Percentiles rank a stretch among this genome's conserved stretches.
Evolutionary conservation across 441 rosid species (phyloP).

Genomic region (Kokia cookei): DNA sequence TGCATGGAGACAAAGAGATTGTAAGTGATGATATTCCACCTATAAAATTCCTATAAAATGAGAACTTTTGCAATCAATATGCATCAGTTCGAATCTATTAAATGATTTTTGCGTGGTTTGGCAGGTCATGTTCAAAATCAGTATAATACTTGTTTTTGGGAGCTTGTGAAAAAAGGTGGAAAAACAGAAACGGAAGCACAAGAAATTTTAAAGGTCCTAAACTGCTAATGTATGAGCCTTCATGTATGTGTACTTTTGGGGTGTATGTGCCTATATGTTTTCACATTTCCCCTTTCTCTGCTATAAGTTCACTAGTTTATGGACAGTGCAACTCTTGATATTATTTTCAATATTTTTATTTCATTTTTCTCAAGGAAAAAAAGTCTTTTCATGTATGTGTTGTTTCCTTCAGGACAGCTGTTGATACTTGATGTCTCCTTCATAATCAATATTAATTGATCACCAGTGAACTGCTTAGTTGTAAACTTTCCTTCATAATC

Average conservation of each 20-base stretch:
- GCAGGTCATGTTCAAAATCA: constrained; percentile 72
- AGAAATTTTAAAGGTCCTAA: constrained; percentile 57
- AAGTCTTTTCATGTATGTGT: background rate
- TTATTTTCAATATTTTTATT: background rate
- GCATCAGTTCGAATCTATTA: background rate
- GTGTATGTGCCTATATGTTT: background rate
- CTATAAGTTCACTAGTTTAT: background rate
- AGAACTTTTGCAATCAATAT: background rate
- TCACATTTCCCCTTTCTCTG: background rate
- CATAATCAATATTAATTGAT: background rate
- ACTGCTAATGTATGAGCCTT: background rate
- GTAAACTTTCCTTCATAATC: background rate
- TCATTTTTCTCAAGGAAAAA: background rate
- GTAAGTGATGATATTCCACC: constrained; percentile 32
- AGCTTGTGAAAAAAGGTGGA: constrained; percentile 52
- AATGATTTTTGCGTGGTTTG: constrained; percentile 1
- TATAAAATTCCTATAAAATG: background rate
- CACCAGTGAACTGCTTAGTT: background rate
- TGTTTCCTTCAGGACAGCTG: background rate
- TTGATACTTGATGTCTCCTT: background rate
- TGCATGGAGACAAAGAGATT: constrained; percentile 85
- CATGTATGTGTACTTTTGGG: background rate
- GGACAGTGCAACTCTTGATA: background rate
- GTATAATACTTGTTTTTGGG: constrained; percentile 72
- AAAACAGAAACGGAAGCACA: constrained; percentile 54